Percentiles rank a stretch among this genome's conserved stretches.
Evolutionary conservation across 2,329 filamentous ascomycete species (phyloP).

Genomic region (Tolypocladium endophyticum): DNA sequence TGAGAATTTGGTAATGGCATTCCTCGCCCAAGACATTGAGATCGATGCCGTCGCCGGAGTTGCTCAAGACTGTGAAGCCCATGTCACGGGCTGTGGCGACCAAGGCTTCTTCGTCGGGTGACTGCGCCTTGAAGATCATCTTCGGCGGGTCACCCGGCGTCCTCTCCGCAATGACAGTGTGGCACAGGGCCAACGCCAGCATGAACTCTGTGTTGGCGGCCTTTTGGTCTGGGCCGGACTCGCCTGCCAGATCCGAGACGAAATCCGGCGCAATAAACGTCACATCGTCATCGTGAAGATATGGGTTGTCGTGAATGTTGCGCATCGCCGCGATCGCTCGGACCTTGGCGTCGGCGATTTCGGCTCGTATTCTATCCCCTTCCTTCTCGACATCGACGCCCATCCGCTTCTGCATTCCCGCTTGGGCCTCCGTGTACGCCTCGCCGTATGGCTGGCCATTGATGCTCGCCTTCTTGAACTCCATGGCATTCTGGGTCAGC

Average conservation of each 20-base stretch:
- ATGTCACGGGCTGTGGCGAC: slow-evolving; percentile 91
- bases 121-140: slow-evolving; percentile 95
- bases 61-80: slow-evolving; percentile 84
- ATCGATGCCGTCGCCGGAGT: slow-evolving; percentile 68
- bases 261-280: slow-evolving; percentile 92
- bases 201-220: slow-evolving; percentile 81
- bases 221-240: slow-evolving; percentile 66
- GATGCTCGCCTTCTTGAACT: slow-evolving; percentile 97
- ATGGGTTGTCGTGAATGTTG: slow-evolving; percentile 77
- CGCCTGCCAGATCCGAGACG: slow-evolving; percentile 69
- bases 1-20: slow-evolving; percentile 74
- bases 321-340: slow-evolving; percentile 65
- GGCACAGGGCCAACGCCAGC: slow-evolving; percentile 88
- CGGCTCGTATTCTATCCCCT: slow-evolving; percentile 55
- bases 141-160: slow-evolving; percentile 81
- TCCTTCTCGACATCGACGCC: slow-evolving; percentile 82
- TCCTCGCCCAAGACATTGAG: slow-evolving; percentile 84
- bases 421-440: slow-evolving; percentile 93
- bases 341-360: slow-evolving; percentile 69
- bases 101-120: slow-evolving; percentile 88
- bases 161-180: slow-evolving; percentile 88
- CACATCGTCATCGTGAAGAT: slow-evolving; percentile 77
- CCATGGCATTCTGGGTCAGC: slow-evolving; percentile 95
- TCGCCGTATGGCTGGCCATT: slow-evolving; percentile 96
- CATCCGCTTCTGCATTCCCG: slow-evolving; percentile 87